These are phyloP conservation scores for Neurospora sp. DNA, from an alignment of 495 filamentous ascomycete genomes.

Conservation along the genomic window DNA sequence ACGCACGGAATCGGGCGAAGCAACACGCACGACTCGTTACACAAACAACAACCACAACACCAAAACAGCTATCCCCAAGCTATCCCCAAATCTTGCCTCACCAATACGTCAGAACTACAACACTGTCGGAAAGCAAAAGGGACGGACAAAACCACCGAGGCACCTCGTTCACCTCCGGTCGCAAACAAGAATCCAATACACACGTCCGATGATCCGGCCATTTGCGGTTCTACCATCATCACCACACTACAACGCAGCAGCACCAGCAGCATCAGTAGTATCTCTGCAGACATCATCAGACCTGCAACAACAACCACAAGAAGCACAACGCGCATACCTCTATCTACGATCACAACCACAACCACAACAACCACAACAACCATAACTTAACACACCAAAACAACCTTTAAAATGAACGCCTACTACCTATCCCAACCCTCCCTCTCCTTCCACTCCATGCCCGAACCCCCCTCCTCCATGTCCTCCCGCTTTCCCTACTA, in stretches of 20 bases:
- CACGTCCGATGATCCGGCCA: conserved; percentile 13
- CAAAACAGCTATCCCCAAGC: background rate
- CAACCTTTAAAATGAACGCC: background rate
- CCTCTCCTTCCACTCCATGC: background rate
- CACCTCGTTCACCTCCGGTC: background rate
- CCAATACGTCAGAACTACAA: background rate
- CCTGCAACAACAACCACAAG: background rate
- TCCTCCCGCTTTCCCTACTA: background rate
- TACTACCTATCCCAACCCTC: background rate
- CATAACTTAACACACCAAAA: background rate
- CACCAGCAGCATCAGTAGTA: background rate
- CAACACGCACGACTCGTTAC: background rate
- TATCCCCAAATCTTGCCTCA: background rate
- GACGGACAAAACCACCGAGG: background rate
- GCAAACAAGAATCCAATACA: background rate
- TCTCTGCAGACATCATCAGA: conserved; percentile 1
- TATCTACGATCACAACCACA: background rate
- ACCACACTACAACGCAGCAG: background rate
- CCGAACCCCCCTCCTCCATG: conserved; percentile 9
- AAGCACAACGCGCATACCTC: background rate
- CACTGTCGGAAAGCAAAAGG: background rate
- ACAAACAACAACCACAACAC: background rate
- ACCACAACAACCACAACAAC: background rate
- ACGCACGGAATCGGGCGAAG: background rate
- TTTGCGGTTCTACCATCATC: conserved; percentile 1